Evolutionary conservation across 805 yeast species (phyloP).

Genomic region (Yarrowia phangngaensis): DNA sequence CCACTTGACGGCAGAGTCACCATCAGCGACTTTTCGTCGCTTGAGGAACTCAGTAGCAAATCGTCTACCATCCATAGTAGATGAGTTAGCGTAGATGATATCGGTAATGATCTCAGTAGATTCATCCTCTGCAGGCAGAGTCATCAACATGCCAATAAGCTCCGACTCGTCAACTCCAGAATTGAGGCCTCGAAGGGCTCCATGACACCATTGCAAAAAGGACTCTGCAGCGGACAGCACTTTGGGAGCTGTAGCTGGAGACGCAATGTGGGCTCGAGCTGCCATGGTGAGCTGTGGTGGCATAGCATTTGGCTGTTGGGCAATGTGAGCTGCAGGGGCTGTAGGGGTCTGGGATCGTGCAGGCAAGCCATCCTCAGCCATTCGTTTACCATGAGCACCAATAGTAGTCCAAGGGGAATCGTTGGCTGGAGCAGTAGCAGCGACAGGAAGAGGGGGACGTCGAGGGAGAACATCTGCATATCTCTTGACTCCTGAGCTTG

Average conservation of each 20-base stretch:
- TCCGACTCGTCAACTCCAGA: constrained; percentile 74
- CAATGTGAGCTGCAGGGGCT: constrained; percentile 35
- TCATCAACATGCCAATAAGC: constrained; percentile 71
- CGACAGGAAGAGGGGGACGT: neutral
- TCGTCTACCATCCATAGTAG: constrained; percentile 90
- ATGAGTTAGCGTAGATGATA: constrained; percentile 80
- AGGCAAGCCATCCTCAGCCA: constrained; percentile 13
- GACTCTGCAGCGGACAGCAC: constrained; percentile 30
- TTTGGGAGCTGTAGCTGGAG: constrained; percentile 18
- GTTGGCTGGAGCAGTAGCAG: neutral
- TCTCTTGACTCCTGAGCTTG: constrained; percentile 10
- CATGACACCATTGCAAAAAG: constrained; percentile 43
- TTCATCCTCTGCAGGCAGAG: constrained; percentile 72
- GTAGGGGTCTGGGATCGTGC: constrained; percentile 18
- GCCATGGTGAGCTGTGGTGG: constrained; percentile 28
- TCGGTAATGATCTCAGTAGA: constrained; percentile 85
- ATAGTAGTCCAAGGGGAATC: constrained; percentile 20
- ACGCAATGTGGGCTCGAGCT: constrained; percentile 28
- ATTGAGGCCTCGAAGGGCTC: constrained; percentile 50
- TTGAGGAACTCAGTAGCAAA: constrained; percentile 87
- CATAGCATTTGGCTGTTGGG: constrained; percentile 28
- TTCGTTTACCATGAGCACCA: constrained; percentile 21
- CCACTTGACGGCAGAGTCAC: constrained; percentile 49
- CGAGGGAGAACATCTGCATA: constrained; percentile 23
- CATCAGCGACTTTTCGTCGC: constrained; percentile 69